Evolutionary conservation across 2,329 filamentous ascomycete genomes (phyloP), one percentile per base, ranked within the genome.

Genomic region (Penicillium thymicola): DNA sequence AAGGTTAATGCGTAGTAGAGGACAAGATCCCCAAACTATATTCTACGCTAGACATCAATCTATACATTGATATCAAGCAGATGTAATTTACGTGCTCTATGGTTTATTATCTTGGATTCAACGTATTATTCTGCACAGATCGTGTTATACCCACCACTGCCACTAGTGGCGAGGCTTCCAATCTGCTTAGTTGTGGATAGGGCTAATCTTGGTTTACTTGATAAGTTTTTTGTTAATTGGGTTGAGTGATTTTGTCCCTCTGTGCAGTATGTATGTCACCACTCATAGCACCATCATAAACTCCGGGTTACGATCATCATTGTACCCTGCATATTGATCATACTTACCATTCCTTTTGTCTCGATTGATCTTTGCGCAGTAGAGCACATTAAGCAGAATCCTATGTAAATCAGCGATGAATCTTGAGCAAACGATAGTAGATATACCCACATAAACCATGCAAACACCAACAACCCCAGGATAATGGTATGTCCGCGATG

Each of bases 331-430:
- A 63, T 80, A 87, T 60, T 81, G 67, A 49, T 80, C 81, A 63
- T 86, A 84, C 65, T 84, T 86, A 1, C 85, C 85, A 5, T 64
- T 74, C 13, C 69, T 75, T 73, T 89, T 89, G 65, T 87, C 85
- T 8, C 73, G 75, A 65, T 89, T 89, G 27, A 87, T 77, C 71
- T 86, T 88, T 59, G 73, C 74, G 63, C 85, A 87, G 72, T 85
- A 86, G 0, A 85, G 64, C 2, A 88, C 81, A 62, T 88, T 88
- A 42, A 77, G 70, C 0, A 85, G 70, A 21, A 88, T 79, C 55
- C 84, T 87, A 21, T 3, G 34, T 40, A 14, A 38, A 27, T 44
- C 13, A 46, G 25, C 4, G 11, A 5, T 5, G 27, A 23, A 5
- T 16, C 54, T 38, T 51, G 43, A 23, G 32, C 1, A 1, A 2